phyloP scores from a whole-genome alignment of 441 rosid genomes.

The Flueggea neowawraea region DNA sequence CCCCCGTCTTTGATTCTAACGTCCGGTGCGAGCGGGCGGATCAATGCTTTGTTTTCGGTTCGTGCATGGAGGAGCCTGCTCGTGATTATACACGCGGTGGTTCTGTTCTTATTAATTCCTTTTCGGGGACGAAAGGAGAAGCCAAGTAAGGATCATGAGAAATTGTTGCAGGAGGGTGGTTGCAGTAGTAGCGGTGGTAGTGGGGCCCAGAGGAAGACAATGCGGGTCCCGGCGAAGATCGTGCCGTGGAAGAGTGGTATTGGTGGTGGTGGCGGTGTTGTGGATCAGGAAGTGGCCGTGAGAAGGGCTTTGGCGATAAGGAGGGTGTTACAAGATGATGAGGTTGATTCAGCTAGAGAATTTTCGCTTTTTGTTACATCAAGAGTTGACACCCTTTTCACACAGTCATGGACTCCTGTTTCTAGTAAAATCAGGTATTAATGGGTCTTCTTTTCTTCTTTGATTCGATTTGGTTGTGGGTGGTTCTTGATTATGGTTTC shows the following conservation, averaged over 20 bases:
- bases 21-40: conserved; percentile 81
- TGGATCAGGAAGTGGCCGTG: conserved; percentile 59
- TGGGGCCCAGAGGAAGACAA: conserved; percentile 18
- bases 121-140: conserved; percentile 46
- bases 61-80: conserved; percentile 46
- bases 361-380: conserved; percentile 40
- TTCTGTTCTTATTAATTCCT: conserved; percentile 50
- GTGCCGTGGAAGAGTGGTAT: conserved; percentile 44
- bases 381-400: conserved; percentile 67
- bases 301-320: conserved; percentile 61
- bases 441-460: background rate
- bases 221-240: conserved; percentile 38
- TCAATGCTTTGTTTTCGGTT: conserved; percentile 60
- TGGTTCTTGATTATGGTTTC: too few relatives aligned
- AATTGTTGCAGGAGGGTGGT: conserved; percentile 17
- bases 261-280: conserved; percentile 18
- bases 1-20: conserved; percentile 49
- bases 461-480: background rate
- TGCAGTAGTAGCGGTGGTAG: background rate
- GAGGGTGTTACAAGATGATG: conserved; percentile 58
- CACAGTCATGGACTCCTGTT: conserved; percentile 73
- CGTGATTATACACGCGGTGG: conserved; percentile 37
- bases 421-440: conserved; percentile 46
- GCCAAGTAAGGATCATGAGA: conserved; percentile 30
- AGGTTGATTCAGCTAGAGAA: conserved; percentile 37